Evolutionary conservation across 2,329 filamentous ascomycete genomes (phyloP).

Genomic region (Ophiognomonia clavigignenti-juglandacearum): DNA sequence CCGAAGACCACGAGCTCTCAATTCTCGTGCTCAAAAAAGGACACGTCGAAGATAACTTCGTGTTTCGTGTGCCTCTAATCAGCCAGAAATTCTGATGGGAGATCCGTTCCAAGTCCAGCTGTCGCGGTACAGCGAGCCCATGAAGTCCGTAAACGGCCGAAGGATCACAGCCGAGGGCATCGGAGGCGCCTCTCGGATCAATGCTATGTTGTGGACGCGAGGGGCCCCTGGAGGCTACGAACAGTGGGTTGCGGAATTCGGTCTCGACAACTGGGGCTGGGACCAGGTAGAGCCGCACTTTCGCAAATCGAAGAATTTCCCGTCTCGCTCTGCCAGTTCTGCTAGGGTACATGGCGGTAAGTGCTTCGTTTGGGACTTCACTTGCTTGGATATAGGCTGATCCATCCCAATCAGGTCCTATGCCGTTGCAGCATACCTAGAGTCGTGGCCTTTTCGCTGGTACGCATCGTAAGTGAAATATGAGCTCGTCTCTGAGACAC

Average conservation of each 20-base stretch:
- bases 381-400: not conserved
- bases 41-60: slow-evolving; percentile 22
- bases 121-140: slow-evolving; percentile 24
- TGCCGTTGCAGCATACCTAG: no score
- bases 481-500: no score
- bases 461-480: not conserved
- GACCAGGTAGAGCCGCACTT: slow-evolving; percentile 29
- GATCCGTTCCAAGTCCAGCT: slow-evolving; percentile 20
- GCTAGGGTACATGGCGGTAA: slow-evolving; percentile 23
- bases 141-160: slow-evolving; percentile 18
- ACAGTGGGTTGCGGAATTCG: slow-evolving; percentile 24
- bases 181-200: slow-evolving; percentile 28
- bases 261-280: slow-evolving; percentile 29
- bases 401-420: no score
- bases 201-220: slow-evolving; percentile 27
- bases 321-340: slow-evolving; percentile 13
- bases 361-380: not conserved
- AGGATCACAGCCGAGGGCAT: slow-evolving; percentile 23
- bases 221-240: slow-evolving; percentile 25
- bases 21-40: slow-evolving; percentile 35
- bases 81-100: slow-evolving; percentile 21
- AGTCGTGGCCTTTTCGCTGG: not conserved
- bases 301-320: slow-evolving; percentile 24
- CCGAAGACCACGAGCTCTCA: slow-evolving; percentile 29
- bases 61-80: slow-evolving; percentile 27